Conservation (phyloP, 306 rosid species). For the Cucumis melo region DNA sequence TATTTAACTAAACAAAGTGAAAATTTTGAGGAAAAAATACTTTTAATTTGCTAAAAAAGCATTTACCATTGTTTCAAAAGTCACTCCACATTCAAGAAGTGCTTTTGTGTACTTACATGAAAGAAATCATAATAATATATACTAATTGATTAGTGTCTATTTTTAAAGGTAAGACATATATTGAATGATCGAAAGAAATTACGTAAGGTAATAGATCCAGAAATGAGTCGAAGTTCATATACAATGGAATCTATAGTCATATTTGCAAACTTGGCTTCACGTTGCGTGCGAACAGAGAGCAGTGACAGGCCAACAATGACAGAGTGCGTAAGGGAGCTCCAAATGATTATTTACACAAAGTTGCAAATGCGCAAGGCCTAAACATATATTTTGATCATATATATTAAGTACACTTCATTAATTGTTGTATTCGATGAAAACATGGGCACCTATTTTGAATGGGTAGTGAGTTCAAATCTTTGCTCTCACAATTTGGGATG, state of each 20-base stretch:
- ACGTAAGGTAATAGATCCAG: conserved; percentile 73
- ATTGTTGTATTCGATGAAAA: not conserved
- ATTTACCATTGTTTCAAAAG: too few species aligned
- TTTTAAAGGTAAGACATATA: conserved; percentile 60
- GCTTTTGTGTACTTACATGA: too few species aligned
- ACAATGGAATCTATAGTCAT: conserved; percentile 64
- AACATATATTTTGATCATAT: not conserved
- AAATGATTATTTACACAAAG: conserved; percentile 55
- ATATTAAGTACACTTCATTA: not conserved
- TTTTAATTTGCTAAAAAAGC: too few species aligned
- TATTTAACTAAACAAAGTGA: too few species aligned
- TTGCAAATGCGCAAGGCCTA: conserved; percentile 47
- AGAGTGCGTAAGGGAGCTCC: conserved; percentile 71
- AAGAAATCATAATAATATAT: too few species aligned
- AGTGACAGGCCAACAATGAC: conserved; percentile 74
- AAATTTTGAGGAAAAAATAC: too few species aligned
- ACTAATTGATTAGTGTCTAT: not conserved
- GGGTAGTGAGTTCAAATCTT: not conserved
- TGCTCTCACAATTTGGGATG: not conserved
- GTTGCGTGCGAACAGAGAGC: conserved; percentile 75
- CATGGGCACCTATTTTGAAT: not conserved
- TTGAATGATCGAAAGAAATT: conserved; percentile 69
- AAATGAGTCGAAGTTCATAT: conserved; percentile 59
- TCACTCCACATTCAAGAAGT: too few species aligned
- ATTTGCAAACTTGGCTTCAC: conserved; percentile 89